phyloP scores from a whole-genome alignment of 768 basidiomycete species.

The Holtermannia corniformis region DNA sequence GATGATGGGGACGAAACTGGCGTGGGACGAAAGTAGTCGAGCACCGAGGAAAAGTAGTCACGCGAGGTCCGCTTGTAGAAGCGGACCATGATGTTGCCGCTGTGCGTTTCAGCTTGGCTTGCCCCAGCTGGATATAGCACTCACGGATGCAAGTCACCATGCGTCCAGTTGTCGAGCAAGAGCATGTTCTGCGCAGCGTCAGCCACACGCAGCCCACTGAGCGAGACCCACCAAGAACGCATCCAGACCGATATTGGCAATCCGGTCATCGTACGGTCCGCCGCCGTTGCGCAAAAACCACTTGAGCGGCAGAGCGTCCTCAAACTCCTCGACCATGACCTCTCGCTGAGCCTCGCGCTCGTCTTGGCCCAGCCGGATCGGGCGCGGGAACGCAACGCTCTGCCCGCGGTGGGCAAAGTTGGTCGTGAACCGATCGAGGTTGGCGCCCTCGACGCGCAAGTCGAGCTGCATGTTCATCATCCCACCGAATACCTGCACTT shows the following conservation, averaged over 20 bases:
- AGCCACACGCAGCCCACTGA: background rate
- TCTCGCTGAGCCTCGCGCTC: conserved; percentile 47
- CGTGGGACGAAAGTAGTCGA: conserved; percentile 47
- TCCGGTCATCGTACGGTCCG: conserved; percentile 76
- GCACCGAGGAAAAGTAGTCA: conserved; percentile 55
- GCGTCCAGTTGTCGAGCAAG: conserved; percentile 93
- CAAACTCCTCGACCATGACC: conserved; percentile 81
- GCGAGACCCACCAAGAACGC: conserved; percentile 68
- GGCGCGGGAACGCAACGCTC: conserved; percentile 81
- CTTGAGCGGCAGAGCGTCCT: conserved; percentile 85
- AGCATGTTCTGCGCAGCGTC: conserved; percentile 75
- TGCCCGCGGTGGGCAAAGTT: conserved; percentile 69
- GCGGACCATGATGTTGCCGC: conserved; percentile 94
- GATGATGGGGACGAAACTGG: conserved; percentile 2
- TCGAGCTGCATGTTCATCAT: conserved; percentile 98
- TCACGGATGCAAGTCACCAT: conserved; percentile 48
- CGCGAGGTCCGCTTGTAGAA: conserved; percentile 72
- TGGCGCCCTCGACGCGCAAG: conserved; percentile 78
- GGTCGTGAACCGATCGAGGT: conserved; percentile 70
- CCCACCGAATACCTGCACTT: conserved; percentile 82
- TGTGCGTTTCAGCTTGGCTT: conserved; percentile 1
- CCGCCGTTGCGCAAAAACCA: conserved; percentile 78
- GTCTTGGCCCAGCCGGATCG: conserved; percentile 57
- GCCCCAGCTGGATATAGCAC: conserved; percentile 3
- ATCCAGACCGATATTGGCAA: conserved; percentile 87